Evolutionary conservation across 371 early-diverging fungal genomes (phyloP), one percentile per base, ranked within the genome.

Genomic region (Smittium mucronatum): DNA sequence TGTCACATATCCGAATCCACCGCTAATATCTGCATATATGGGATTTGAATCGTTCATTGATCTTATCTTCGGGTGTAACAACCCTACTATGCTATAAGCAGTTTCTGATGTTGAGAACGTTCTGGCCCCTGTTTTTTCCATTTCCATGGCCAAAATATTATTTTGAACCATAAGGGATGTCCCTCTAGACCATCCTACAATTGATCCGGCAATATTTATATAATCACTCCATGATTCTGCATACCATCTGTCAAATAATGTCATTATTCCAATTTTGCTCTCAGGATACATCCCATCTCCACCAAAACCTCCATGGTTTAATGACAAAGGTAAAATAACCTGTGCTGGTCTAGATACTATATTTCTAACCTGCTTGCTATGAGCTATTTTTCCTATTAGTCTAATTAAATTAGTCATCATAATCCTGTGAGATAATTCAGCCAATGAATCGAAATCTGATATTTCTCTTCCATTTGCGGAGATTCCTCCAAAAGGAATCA

Each of bases 161-260:
- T 93, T 95, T 65, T 84, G 85, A 64, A 84, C 84, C 97, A 97
- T 97, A 72, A 95, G 83, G 63, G 94, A 93, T 64, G 97, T 97
- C 72, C 96, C 96, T 75, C 96, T 90, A 57, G 97, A 94, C 97
- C 97, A 97, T 63, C 97, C 97, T 78, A 97, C 94, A 70, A 92
- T 88, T 60, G 94, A 91, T 73, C 97, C 95, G 64, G 89, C 82
- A 69, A 96, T 89, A 63, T 90, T 84, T 73, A 97, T 78, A 82
- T 90, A 92, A 74, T 81, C 83, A 87, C 87, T 87, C 97, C 97
- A 97, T 70, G 85, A 84, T 77, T 97, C 97, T 69, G 95, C 86
- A 67, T 88, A 82, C 93, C 93, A 97, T 69, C 94, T 86, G 86
- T 91, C 90, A 77, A 96, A 83, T 70, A 94, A 76, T 58, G 93